Evolutionary conservation across 257 asterid genomes (phyloP), one percentile per base, ranked within the genome.

Genomic region (Eustoma russellianum): DNA sequence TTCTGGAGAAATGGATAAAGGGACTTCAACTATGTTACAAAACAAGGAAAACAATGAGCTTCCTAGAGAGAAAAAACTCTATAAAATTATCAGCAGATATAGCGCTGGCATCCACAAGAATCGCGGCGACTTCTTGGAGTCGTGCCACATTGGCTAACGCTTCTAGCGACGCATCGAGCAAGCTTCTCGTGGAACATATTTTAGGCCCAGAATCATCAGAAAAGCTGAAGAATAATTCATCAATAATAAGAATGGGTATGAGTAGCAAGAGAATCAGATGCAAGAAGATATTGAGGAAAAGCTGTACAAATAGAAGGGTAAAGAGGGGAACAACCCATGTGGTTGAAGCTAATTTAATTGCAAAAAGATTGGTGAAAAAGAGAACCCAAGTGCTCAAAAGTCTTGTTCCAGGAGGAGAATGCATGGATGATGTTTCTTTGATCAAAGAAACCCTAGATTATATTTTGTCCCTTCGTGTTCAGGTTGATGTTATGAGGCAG

Each of bases 361-460:
- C 87, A 3, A 76, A 60, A 63, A 70, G 60, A 7, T 53, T 85
- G 61, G 73, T 79, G 70, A 74, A 66, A 67, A 83, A 60, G 50
- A 79, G 81, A 59, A 83, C 88, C 15, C 56, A 81, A 18, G 73
- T 77, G 77, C 93, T 89, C 49, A 79, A 79, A 67, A 73, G 73
- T 33, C 89, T 89, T 59, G 82, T 89, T 5, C 97, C 97, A 9
- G 95, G 97, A 0, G 95, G 95, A 40, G 66, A 77, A 63, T 56
- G 38, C 19, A 74, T 89, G 87, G 89, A 85, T 72, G 83, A 66
- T 8, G 35, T 71, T 19, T 67, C 62, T 12, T 64, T 89, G 74
- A 81, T 89, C 13, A 80, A 66, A 47, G 97, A 89, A 83, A 85
- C 97, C 82, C 87, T 89, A 83, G 97, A 89, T 77, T 89, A 89